These are phyloP conservation scores for Globisporangium cederbergense DNA, from an alignment of 352 stramenopile species.

Conservation along the genomic window DNA sequence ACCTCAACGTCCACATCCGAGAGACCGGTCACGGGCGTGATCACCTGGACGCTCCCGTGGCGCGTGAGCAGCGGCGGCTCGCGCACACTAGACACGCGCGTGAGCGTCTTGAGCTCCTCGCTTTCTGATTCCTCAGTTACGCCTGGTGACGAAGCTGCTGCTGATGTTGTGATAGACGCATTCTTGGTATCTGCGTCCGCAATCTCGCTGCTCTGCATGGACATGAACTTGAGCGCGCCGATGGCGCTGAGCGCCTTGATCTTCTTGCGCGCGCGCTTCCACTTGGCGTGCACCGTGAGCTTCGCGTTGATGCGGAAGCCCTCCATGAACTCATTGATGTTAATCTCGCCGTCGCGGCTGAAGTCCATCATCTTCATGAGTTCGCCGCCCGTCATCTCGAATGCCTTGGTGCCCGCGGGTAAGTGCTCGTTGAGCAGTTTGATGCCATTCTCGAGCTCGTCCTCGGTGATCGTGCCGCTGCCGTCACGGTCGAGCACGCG, in stretches of 20 bases:
- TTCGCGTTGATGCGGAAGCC: conserved; percentile 86
- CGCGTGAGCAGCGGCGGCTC: conserved; percentile 49
- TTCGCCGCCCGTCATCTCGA: conserved; percentile 65
- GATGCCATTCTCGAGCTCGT: conserved; percentile 79
- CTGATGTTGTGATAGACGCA: not conserved
- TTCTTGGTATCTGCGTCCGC: conserved; percentile 8
- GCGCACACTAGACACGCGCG: conserved; percentile 27
- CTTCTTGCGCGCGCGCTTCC: conserved; percentile 85
- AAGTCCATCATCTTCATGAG: conserved; percentile 88
- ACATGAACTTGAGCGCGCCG: conserved; percentile 46
- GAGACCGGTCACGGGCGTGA: conserved; percentile 22
- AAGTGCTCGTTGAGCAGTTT: conserved; percentile 79
- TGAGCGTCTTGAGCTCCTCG: conserved; percentile 20
- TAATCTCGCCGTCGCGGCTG: conserved; percentile 82
- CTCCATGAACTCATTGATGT: conserved; percentile 91
- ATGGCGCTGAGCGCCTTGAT: conserved; percentile 82
- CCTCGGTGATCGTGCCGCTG: conserved; percentile 78
- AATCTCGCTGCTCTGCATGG: conserved; percentile 17
- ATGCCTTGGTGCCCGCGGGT: conserved; percentile 59
- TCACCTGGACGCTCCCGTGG: conserved; percentile 69
- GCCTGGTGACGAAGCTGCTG: not conserved
- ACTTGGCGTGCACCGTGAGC: conserved; percentile 83
- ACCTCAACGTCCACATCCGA: conserved; percentile 16
- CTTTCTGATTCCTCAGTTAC: conserved; percentile 14
- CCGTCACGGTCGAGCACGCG: conserved; percentile 75